Conservation (phyloP, 164 flowering plant genomes). For the Kingdonia uniflora region DNA sequence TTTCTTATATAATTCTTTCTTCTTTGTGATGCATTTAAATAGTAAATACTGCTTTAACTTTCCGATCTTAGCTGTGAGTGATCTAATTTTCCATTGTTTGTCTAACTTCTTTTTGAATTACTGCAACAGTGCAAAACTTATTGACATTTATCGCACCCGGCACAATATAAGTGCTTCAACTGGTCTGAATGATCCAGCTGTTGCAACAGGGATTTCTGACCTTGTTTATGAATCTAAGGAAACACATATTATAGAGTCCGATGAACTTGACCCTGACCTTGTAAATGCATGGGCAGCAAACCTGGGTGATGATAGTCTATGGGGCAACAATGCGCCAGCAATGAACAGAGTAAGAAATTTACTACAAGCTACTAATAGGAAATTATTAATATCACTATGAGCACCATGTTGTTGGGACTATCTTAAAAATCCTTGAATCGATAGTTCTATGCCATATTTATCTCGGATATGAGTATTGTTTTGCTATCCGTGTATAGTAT, state of each 20-base stretch:
- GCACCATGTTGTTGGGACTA: too few relatives aligned
- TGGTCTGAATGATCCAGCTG: conserved; percentile 93
- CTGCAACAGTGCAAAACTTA: conserved; percentile 72
- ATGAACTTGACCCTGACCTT: conserved; percentile 76
- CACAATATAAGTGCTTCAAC: conserved; percentile 88
- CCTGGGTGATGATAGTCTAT: conserved; percentile 84
- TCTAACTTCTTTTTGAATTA: not conserved
- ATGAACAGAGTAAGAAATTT: conserved; percentile 66
- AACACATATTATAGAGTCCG: conserved; percentile 37
- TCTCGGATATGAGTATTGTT: not conserved
- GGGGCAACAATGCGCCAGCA: conserved; percentile 84
- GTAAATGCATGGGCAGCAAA: conserved; percentile 93
- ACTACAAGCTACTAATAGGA: not conserved
- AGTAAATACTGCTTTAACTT: too few relatives aligned
- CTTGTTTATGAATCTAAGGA: conserved; percentile 74
- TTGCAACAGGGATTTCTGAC: conserved; percentile 95
- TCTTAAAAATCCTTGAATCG: too few relatives aligned
- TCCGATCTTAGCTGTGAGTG: too few relatives aligned
- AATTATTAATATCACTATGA: too few relatives aligned
- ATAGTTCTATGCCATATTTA: too few relatives aligned
- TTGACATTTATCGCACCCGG: conserved; percentile 77
- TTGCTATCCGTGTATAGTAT: not conserved
- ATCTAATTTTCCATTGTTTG: not conserved
- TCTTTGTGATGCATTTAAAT: too few relatives aligned
- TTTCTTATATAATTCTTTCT: too few relatives aligned